These are phyloP conservation scores for Chaetomium strumarium DNA, from an alignment of 2,329 filamentous ascomycete genomes.

Conservation along the genomic window DNA sequence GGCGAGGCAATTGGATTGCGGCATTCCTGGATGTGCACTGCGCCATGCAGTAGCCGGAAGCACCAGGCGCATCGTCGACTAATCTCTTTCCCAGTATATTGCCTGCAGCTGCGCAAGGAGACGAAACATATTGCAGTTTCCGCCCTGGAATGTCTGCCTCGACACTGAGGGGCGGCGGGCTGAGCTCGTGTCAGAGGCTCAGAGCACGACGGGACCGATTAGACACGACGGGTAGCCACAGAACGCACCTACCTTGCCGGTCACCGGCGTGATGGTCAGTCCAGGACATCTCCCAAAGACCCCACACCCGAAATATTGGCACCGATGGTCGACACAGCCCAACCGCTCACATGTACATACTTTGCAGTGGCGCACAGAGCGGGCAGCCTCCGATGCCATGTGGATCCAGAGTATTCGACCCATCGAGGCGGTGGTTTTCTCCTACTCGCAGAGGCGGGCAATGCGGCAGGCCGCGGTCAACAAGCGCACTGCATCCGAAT, in stretches of 20 bases:
- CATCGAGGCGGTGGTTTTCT: neutral
- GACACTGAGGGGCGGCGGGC: neutral
- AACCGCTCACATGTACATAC: neutral
- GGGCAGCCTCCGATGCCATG: neutral
- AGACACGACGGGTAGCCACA: slow-evolving; percentile 7
- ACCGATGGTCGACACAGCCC: neutral
- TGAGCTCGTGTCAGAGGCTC: slow-evolving; percentile 3
- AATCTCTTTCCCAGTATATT: neutral
- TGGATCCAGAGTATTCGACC: neutral
- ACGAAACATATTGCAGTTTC: neutral
- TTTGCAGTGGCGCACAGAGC: neutral
- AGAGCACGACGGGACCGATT: no score
- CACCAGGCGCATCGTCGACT: neutral
- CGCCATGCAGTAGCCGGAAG: neutral
- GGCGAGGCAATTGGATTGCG: neutral
- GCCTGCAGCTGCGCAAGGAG: neutral
- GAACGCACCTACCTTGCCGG: neutral
- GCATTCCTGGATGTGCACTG: neutral
- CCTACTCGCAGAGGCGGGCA: neutral
- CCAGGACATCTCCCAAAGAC: neutral
- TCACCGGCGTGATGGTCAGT: neutral
- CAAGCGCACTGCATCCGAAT: neutral
- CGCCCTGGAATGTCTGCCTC: neutral
- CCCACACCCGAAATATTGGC: neutral
- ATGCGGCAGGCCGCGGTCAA: slow-evolving; percentile 1